Evolutionary conservation across 2,329 filamentous ascomycete species (phyloP), one percentile per base, ranked within the genome.

Genomic region (Arthroderma uncinatum): DNA sequence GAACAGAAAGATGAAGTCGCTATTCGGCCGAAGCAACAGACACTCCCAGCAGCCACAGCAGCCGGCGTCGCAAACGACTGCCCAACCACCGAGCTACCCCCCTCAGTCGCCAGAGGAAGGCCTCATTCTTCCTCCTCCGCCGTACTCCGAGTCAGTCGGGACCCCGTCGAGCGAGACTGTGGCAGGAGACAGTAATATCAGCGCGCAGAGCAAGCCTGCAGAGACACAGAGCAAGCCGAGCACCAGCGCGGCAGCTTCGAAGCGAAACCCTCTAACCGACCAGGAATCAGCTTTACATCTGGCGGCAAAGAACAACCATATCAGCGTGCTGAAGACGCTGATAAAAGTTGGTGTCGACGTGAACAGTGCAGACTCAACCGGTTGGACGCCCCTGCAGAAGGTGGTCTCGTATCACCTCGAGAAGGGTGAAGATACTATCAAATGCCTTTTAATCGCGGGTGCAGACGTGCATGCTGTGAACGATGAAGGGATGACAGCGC

Each of bases 241-340:
- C 39, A 42, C n/a, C 39, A n/a, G 16, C n/a, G 9, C 19, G n/a
- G 19, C 48, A 30, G 25, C 7, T n/a, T n/a, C 2, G 14, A 21
- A 42, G 7, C 48, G n/a, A 9, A 39, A 19, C 2, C 34, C 34
- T 2, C 36, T 55, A 14, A 10, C 34, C 19, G 53, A 55, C 36
- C 33, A 42, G 9, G 53, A 55, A 28, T 16, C 53, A 4, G 53
- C 53, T n/a, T 19, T 55, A 9, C 53, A 55, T 42, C 53, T 55
- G 21, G 53, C 53, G 8, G 36, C 28, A 6, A 40, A 55, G 36
- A 55, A 55, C 36, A 55, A 55, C 19, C 53, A 55, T 42, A 23
- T 40, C 14, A 28, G 36, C 30, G 36, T 55, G 14, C 9, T 55
- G 14, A 21, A 9, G 16, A 23, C 16, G 2, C 19, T 55, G 19